phyloP scores from a whole-genome alignment of 208 protist species.

The Leishmania gerbilli region DNA sequence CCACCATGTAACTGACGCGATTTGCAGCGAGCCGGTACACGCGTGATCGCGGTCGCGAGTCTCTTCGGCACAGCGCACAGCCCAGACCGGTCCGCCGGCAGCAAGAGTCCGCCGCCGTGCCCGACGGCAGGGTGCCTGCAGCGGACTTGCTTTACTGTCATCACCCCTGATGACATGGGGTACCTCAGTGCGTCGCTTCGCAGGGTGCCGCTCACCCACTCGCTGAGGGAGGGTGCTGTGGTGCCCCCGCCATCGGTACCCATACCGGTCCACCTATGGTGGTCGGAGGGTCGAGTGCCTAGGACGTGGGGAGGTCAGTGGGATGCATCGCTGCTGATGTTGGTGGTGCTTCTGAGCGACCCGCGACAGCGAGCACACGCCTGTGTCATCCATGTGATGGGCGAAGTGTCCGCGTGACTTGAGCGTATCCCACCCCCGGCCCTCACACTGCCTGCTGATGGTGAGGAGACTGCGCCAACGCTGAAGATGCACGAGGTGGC shows the following conservation, averaged over 20 bases:
- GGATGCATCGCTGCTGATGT: neutral
- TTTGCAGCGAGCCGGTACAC: too few relatives aligned
- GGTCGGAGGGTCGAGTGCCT: neutral
- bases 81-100: too few relatives aligned
- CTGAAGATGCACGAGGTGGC: neutral
- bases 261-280: neutral
- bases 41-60: too few relatives aligned
- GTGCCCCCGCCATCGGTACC: too few relatives aligned
- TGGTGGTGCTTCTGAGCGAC: neutral
- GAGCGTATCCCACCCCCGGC: neutral
- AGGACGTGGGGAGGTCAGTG: neutral
- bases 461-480: neutral
- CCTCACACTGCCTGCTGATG: neutral
- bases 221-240: neutral
- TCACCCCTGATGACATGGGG: neutral
- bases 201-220: neutral
- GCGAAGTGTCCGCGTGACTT: neutral
- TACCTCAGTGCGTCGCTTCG: neutral
- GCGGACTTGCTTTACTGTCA: too few relatives aligned
- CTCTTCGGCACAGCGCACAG: too few relatives aligned
- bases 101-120: too few relatives aligned
- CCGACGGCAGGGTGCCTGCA: too few relatives aligned
- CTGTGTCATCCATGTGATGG: too few relatives aligned
- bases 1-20: too few relatives aligned
- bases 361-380: too few relatives aligned